Evolutionary conservation across 2,329 filamentous ascomycete species (phyloP), one percentile per base, ranked within the genome.

Genomic region (Hypomyces rosellus): DNA sequence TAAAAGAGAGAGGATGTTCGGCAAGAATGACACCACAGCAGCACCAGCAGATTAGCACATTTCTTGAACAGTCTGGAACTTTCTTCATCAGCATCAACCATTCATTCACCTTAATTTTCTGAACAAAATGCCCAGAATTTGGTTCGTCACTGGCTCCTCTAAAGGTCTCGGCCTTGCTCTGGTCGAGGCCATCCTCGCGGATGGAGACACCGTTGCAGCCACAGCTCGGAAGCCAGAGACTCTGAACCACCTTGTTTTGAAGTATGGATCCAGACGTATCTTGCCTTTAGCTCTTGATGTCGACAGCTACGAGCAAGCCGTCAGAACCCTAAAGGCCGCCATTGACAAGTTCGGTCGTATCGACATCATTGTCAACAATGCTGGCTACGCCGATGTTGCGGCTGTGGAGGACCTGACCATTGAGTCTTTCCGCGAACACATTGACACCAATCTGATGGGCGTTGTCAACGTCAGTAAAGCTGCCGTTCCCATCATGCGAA

Each of bases 391-490:
- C n/a, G 64, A 79, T 1, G 59, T 65, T 5, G 76, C 74, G 12
- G 71, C 74, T 1, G 73, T 82, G 44, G 80, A 84, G 57, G 73
- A 75, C 6, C 61, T 77, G 3, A 65, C 66, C 1, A 69, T 80
- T 1, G 59, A 69, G 2, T 70, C 79, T 30, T 73, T 78, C 39
- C 68, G 73, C 2, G 70, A 62, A 2, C 75, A 82, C 57, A 74
- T 84, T 63, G 76, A 84, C 45, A 72, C 78, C 52, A 84, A 84
- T 57, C 77, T 82, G 59, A 81, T 78, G 50, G 80, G 81, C 3
- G 63, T 81, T 1, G 61, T 82, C 4, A 69, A 76, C 41, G 74
- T 81, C 1, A 81, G 78, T 5, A 70, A 66, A 6, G 68, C 69
- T 4, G 66, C 65, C 2, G 52, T 71, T 4, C 63, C 68, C 2